Evolutionary conservation across 306 rosid genomes (phyloP).

Genomic region (Parietaria judaica): DNA sequence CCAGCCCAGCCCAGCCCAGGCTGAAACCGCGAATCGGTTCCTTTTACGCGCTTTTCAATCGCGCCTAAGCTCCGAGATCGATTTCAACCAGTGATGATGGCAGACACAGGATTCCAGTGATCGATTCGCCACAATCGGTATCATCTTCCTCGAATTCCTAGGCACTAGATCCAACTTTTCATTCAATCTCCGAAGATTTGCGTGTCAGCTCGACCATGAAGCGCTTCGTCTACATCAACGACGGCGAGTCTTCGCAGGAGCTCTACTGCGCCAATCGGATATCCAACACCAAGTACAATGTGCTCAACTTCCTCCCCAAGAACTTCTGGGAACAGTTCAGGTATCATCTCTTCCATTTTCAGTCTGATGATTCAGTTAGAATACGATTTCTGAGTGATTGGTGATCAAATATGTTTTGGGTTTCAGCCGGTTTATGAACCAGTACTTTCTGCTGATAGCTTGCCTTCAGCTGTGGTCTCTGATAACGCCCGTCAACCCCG

Average conservation of each 20-base stretch:
- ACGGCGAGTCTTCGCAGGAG: constrained; percentile 56
- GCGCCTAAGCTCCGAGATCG: too few species aligned
- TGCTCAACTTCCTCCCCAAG: constrained; percentile 85
- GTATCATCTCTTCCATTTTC: too few species aligned
- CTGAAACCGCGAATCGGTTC: too few species aligned
- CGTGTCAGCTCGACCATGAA: constrained; percentile 49
- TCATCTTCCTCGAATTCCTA: too few species aligned
- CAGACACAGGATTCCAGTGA: too few species aligned
- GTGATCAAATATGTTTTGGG: constrained; percentile 10
- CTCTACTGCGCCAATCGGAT: constrained; percentile 73
- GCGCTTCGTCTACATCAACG: constrained; percentile 78
- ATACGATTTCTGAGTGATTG: background rate
- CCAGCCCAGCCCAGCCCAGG: too few species aligned
- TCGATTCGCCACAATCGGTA: too few species aligned
- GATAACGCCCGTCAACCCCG: constrained; percentile 98
- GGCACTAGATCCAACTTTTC: too few species aligned
- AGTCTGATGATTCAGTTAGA: too few species aligned
- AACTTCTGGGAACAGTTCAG: constrained; percentile 98
- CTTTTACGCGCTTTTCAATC: too few species aligned
- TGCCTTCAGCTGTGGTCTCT: constrained; percentile 99
- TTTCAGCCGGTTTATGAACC: constrained; percentile 99
- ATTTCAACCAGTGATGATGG: too few species aligned
- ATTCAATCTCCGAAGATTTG: too few species aligned
- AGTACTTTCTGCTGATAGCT: constrained; percentile 94
- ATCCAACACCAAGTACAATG: constrained; percentile 80